Base-by-base conservation (phyloP, 352 stramenopile genomes). In the Globisporangium heterothallicum region DNA sequence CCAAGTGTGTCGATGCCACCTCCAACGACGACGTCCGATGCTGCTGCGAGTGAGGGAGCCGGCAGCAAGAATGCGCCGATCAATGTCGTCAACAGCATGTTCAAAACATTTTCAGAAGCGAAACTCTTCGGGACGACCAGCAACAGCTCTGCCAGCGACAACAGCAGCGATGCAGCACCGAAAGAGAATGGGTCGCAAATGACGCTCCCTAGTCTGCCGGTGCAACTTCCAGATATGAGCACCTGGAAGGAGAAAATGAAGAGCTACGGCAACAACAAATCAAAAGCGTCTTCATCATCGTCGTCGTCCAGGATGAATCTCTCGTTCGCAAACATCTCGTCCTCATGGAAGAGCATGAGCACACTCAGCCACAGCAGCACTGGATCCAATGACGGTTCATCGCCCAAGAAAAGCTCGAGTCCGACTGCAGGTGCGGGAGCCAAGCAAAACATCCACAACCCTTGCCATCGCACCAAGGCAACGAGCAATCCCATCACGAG, bases 401-500 rank as follows among this genome's bases (percentile, higher is more conserved):
- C 54, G 13, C 45, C 45, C 2, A 35, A 14, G n/a, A 55, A 56
- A 24, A 46, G 30, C 10, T n/a, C 42, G 34, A 49, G 40, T 22
- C 53, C 42, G 18, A 46, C 25, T 22, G 47, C 56, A 13, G 49
- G 65, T 54, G 67, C 58, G 22, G 44, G 26, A 18, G 48, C 73
- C 9, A 68, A 66, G n/a, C 72, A 66, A 19, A 87, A 90, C 32
- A 61, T 87, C 14, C 70, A 87, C 35, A 69, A 65, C 40, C 56
- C 81, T 13, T 69, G 59, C 40, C 55, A 58, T 14, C 55, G 53
- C 21, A 49, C 45, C 4, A 58, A 45, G 14, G 53, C 53, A 4
- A 43, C 42, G 5, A 56, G 49, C 44, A 70, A 30, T 42, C 46
- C 64, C 1, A 63, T 79, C 6, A 55, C 66, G 25, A 68, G 54